phyloP scores from a whole-genome alignment of 1,284 basidiomycete genomes.

The Kalmanozyma brasiliensis region DNA sequence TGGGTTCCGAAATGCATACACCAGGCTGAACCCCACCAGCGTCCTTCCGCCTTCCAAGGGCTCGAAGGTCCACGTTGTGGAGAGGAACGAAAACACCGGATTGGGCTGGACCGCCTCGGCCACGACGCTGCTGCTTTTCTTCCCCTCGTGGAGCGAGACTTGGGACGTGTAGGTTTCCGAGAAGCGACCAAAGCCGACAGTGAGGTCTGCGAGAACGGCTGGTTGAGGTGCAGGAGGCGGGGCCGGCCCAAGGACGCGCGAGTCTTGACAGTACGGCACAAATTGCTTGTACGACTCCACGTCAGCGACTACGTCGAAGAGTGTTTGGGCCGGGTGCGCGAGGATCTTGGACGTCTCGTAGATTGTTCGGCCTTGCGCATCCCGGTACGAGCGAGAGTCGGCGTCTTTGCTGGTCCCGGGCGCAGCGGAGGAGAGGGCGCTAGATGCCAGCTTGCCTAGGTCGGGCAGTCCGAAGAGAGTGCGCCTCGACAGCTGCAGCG shows the following conservation, averaged over 20 bases:
- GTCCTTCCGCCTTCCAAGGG: constrained; percentile 24
- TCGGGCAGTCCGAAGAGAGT: constrained; percentile 47
- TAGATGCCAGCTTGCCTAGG: constrained; percentile 39
- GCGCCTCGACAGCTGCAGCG: background rate
- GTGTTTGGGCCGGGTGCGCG: constrained; percentile 70
- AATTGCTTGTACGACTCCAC: constrained; percentile 86
- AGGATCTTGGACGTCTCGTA: constrained; percentile 40
- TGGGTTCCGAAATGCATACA: constrained; percentile 87
- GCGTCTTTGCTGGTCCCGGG: background rate
- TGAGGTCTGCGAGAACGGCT: background rate
- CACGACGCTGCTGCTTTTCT: constrained; percentile 66
- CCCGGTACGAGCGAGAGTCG: constrained; percentile 22
- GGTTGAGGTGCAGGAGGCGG: background rate
- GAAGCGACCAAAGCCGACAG: constrained; percentile 81
- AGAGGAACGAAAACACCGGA: constrained; percentile 84
- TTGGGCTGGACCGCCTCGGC: constrained; percentile 66
- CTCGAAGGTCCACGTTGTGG: constrained; percentile 75
- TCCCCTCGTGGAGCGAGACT: constrained; percentile 77
- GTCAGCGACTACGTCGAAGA: constrained; percentile 88
- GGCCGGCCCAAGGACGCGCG: constrained; percentile 73
- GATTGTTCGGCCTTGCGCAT: constrained; percentile 28
- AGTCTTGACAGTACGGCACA: constrained; percentile 86
- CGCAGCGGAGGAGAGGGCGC: constrained; percentile 15
- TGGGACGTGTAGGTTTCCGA: constrained; percentile 86
- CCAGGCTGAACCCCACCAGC: constrained; percentile 70